Evolutionary conservation across 768 basidiomycete genomes (phyloP), one percentile per base, ranked within the genome.

Genomic region (Pholiota microspora): DNA sequence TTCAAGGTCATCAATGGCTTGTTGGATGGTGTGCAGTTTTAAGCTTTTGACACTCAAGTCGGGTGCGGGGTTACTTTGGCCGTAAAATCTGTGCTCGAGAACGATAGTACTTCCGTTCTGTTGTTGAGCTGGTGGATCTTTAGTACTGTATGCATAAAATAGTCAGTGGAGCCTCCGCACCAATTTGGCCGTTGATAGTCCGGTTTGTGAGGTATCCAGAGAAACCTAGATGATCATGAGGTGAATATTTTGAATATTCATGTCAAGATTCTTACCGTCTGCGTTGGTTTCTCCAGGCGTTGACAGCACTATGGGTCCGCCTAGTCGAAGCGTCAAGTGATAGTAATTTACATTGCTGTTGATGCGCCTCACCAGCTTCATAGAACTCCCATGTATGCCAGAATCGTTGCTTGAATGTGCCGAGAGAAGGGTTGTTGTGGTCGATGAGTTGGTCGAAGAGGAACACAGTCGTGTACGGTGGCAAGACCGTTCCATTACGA

Each of bases 371-470:
- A 79, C 81, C 79, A 34, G 69, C 56, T 65, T 84, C 72, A 59
- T 89, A 89, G 60, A 75, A 86, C 65, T 89, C 83, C 67, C 75
- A 86, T 27, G 82, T 82, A 55, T 81, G 75, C 86, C 86, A 89
- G 68, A 78, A 89, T 31, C 88, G 79, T 68, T 89, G 88, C 64
- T 82, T 74, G 70, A 91, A 91, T n/a, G 86, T 89, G 16, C 88
- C 88, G 18, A 81, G 70, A 24, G 74, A 70, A n/a, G 85, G 81
- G 25, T 75, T 73, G 57, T 71, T 75, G 62, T 81, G 79, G 67
- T 81, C 79, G 31, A 86, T 77, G 55, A 81, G 69, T 54, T 81
- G 79, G 60, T 86, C 78, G 62, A 88, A 88, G 54, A 64, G 67
- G 66, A 82, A 88, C 4, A 74, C 67, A 1, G 72, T 75, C 38